Evolutionary conservation across 768 basidiomycete genomes (phyloP), one percentile per base, ranked within the genome.

Genomic region (Russula griseocarnosa): DNA sequence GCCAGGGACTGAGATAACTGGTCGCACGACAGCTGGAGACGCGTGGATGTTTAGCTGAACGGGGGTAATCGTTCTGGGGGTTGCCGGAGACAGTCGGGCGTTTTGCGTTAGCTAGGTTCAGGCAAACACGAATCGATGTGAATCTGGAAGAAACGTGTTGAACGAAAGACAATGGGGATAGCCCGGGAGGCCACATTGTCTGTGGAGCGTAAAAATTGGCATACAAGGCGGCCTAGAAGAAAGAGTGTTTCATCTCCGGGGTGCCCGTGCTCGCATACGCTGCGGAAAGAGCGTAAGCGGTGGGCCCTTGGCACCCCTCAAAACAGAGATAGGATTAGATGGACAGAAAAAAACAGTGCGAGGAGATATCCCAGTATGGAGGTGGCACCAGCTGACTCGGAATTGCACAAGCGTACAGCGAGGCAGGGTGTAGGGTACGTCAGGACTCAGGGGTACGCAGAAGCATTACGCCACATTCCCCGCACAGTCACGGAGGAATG

Each of bases 341-440:
- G 38, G 5, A 40, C 32, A n/a, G 22, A 28, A 22, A 24, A 28
- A 64, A 64, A 49, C 63, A 38, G 24, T 32, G 9, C 44, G 11
- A 54, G 62, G 47, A 59, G 26, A 30, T 59, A 60, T 42, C 46
- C 53, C 22, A 54, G 52, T 55, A 55, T 64, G 55, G 63, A 4
- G 20, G 58, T 34, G 34, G 34, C n/a, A 11, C 34, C 24, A 24
- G 38, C 34, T 47, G 38, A 44, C n/a, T 42, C 30, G 53, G 36
- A 49, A 53, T 55, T 49, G 47, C 53, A 49, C 51, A 53, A 38
- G 36, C 8, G 32, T 49, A 49, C 53, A 36, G 55, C 49, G 53
- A 60, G 47, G 51, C 44, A 59, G 60, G 60, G 60, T 62, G 55
- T 16, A 64, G 63, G 58, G 58, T 55, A 55, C 42, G 55, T 52